Percentiles rank a stretch among this genome's conserved stretches.
These are phyloP conservation scores for Penicillium samsonianum DNA, from an alignment of 495 filamentous ascomycete genomes.

Conservation along the genomic window DNA sequence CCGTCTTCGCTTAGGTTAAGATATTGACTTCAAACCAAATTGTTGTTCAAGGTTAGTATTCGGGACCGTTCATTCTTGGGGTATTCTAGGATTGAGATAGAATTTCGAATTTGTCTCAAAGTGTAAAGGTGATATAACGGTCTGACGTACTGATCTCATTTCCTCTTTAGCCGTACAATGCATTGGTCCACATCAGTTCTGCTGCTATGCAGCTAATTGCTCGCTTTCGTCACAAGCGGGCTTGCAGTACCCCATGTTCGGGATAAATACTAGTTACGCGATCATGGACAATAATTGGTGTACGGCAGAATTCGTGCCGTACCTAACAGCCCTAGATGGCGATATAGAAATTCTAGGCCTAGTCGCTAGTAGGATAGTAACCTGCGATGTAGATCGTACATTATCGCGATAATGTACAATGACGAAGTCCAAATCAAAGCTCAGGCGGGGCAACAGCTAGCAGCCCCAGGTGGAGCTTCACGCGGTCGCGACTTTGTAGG, in stretches of 20 bases:
- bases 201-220: slow-evolving; percentile 21
- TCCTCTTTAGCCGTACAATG: slow-evolving; percentile 6
- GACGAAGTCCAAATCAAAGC: background rate
- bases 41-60: too few species aligned
- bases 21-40: too few species aligned
- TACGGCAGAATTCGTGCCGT: slow-evolving; percentile 34
- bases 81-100: slow-evolving; percentile 6
- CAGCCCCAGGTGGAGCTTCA: slow-evolving; percentile 34
- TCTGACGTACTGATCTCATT: background rate
- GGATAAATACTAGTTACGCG: slow-evolving; percentile 28
- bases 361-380: slow-evolving; percentile 22
- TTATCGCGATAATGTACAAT: background rate
- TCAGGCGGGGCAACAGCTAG: slow-evolving; percentile 37
- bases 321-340: slow-evolving; percentile 33
- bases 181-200: slow-evolving; percentile 18
- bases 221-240: slow-evolving; percentile 16
- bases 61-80: too few species aligned
- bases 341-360: slow-evolving; percentile 33
- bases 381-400: background rate
- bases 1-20: slow-evolving; percentile 5
- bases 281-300: slow-evolving; percentile 43
- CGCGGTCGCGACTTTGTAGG: slow-evolving; percentile 34
- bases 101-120: too few species aligned
- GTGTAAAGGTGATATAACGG: background rate
- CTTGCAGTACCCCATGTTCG: slow-evolving; percentile 13